phyloP scores from a whole-genome alignment of 2,329 filamentous ascomycete species.

The Proliferodiscus dingleyae region DNA sequence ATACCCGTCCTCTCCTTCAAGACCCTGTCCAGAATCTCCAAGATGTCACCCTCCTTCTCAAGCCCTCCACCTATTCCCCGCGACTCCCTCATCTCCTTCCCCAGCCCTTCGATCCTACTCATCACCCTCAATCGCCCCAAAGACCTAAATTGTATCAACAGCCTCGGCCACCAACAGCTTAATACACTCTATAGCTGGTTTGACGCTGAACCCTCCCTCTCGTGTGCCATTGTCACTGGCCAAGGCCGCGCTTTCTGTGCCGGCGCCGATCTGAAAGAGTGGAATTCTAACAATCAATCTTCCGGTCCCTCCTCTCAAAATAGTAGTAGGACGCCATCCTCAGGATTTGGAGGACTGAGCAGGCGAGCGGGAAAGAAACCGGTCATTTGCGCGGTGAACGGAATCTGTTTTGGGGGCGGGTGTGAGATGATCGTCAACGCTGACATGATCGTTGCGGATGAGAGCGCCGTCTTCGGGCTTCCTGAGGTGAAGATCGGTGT shows the following conservation, averaged over 20 bases:
- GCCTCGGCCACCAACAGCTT: conserved; percentile 35
- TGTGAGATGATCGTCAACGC: conserved; percentile 72
- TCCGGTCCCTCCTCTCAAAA: not conserved
- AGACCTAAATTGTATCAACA: conserved; percentile 52
- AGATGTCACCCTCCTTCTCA: conserved; percentile 13
- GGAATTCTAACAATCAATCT: conserved; percentile 42
- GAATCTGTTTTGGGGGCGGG: conserved; percentile 68
- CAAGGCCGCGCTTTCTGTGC: conserved; percentile 61
- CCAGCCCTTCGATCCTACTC: conserved; percentile 49
- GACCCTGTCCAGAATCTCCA: conserved; percentile 1
- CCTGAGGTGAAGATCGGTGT: conserved; percentile 70
- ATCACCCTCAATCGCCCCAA: conserved; percentile 55
- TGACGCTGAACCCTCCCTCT: conserved; percentile 52
- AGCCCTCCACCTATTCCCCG: conserved; percentile 17
- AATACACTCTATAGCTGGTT: conserved; percentile 52
- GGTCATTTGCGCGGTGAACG: conserved; percentile 71
- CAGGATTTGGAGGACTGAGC: conserved; percentile 62
- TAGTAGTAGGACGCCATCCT: conserved; percentile 25
- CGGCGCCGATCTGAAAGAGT: conserved; percentile 64
- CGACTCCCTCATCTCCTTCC: conserved; percentile 40
- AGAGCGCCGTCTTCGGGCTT: conserved; percentile 57
- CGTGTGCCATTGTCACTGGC: conserved; percentile 60
- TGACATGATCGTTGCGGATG: conserved; percentile 63
- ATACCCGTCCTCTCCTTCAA: conserved; percentile 16
- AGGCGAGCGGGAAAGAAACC: conserved; percentile 68